Conservation (phyloP, 441 rosid species). For the Adansonia gregorii region DNA sequence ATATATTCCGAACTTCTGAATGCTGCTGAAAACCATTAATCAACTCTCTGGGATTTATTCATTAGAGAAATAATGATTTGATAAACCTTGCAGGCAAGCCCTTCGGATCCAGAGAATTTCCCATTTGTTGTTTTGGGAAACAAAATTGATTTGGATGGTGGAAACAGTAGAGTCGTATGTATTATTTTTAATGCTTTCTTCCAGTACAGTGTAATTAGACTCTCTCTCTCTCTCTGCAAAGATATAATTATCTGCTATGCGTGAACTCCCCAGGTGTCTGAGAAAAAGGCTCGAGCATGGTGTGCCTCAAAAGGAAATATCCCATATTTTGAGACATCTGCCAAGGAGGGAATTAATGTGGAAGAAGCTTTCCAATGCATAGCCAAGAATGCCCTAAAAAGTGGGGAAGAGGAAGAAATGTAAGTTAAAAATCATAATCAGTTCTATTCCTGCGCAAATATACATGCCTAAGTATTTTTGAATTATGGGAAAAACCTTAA, state of each 20-base stretch:
- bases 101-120: constrained; percentile 80
- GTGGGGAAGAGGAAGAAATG: constrained; percentile 94
- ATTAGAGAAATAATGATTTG: constrained; percentile 6
- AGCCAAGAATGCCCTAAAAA: constrained; percentile 91
- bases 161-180: constrained; percentile 85
- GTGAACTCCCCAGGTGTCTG: constrained; percentile 66
- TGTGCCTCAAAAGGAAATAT: constrained; percentile 98
- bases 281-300: constrained; percentile 97
- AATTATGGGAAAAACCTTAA: neutral
- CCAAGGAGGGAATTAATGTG: constrained; percentile 92
- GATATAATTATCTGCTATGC: constrained; percentile 4
- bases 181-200: constrained; percentile 5
- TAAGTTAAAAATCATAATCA: constrained; percentile 46
- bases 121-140: constrained; percentile 78
- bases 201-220: neutral
- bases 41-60: neutral
- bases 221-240: neutral
- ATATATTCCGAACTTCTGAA: constrained; percentile 14
- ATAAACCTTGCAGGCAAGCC: constrained; percentile 63
- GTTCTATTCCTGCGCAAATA: neutral
- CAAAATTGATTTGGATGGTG: constrained; percentile 75
- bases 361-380: constrained; percentile 98
- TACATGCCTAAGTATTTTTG: neutral
- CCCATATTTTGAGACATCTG: constrained; percentile 98
- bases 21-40: neutral